These are phyloP conservation scores for Skeletonema costatum DNA, from an alignment of 108 stramenopile genomes.

Conservation along the genomic window DNA sequence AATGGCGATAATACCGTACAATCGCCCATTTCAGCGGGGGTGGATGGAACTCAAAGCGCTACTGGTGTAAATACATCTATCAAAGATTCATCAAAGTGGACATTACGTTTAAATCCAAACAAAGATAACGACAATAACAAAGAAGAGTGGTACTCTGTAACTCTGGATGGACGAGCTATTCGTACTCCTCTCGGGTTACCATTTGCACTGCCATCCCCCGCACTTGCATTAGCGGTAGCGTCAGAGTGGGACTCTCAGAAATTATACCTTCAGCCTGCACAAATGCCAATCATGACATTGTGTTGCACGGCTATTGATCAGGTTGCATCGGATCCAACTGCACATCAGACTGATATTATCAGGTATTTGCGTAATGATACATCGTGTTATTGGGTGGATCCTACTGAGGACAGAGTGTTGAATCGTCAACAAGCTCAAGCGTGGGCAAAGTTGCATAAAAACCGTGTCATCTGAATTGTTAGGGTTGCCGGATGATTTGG, in stretches of 20 bases:
- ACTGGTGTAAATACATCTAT: constrained; percentile 59
- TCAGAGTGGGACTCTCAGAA: constrained; percentile 95
- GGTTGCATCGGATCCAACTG: constrained; percentile 53
- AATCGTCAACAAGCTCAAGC: constrained; percentile 66
- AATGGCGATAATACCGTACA: constrained; percentile 25
- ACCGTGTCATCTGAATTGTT: constrained; percentile 34
- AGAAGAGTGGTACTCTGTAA: constrained; percentile 75
- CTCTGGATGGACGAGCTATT: constrained; percentile 75
- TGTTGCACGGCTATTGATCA: constrained; percentile 92
- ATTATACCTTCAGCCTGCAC: constrained; percentile 80
- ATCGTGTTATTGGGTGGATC: constrained; percentile 86
- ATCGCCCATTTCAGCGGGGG: constrained; percentile 86
- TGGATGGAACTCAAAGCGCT: constrained; percentile 82
- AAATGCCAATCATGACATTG: constrained; percentile 98
- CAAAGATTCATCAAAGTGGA: constrained; percentile 29
- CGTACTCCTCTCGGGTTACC: constrained; percentile 80
- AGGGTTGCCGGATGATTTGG: constrained; percentile 42
- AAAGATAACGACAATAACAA: not conserved
- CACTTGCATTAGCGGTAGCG: constrained; percentile 85
- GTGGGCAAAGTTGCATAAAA: constrained; percentile 71
- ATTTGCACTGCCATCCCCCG: constrained; percentile 73
- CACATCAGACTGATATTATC: constrained; percentile 55
- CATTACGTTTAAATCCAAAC: constrained; percentile 32
- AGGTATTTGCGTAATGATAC: constrained; percentile 90
- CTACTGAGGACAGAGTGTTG: constrained; percentile 77